Base-by-base conservation (phyloP, 225 moss, liverwort and hornwort species). In the Marchantia polymorpha region DNA sequence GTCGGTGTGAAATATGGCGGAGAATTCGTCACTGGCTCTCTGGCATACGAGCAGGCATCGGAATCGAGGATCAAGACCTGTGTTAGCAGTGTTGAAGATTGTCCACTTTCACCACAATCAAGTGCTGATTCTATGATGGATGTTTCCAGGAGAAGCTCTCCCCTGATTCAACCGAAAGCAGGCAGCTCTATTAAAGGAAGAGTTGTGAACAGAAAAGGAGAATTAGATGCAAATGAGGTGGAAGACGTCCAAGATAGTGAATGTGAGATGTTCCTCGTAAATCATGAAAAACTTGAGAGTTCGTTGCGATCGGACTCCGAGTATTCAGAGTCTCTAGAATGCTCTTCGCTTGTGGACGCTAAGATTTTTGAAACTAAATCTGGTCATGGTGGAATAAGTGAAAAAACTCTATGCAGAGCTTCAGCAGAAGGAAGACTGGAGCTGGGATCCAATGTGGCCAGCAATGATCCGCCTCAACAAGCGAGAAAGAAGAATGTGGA, bases 231-330 rank as follows among this genome's bases (percentile, higher is more conserved):
- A 22, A n/a, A 68, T 23, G 55, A 66, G 8, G 69, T 8, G 55
- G 73, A 78, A 39, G 39, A 39, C 39, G 39, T 39, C 51, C 19
- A 79, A 63, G 72, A 55, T 63, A 31, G 19, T 0, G 50, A 48
- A 55, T 27, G 20, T 20, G 48, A 71, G 49, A 64, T 51, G 48
- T 76, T 64, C 54, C 69, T 77, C 6, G 66, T 78, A 3, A 78
- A 82, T 56, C 79, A 80, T 70, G 79, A 76, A 10, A 39, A 75
- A 22, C 19, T 82, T 25, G 79, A 82, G 25, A 78, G 63, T n/a
- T 55, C 70, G 22, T n/a, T 56, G 39, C 76, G 71, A 22, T 77
- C 82, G 22, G 82, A 79, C 49, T 63, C 64, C 6, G 64, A 79
- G 11, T 30, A 66, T 51, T 12, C 22, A 65, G 72, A 63, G 12